Evolutionary conservation across 495 filamentous ascomycete genomes (phyloP), one percentile per base, ranked within the genome.

Genomic region (Penicillium salamii): DNA sequence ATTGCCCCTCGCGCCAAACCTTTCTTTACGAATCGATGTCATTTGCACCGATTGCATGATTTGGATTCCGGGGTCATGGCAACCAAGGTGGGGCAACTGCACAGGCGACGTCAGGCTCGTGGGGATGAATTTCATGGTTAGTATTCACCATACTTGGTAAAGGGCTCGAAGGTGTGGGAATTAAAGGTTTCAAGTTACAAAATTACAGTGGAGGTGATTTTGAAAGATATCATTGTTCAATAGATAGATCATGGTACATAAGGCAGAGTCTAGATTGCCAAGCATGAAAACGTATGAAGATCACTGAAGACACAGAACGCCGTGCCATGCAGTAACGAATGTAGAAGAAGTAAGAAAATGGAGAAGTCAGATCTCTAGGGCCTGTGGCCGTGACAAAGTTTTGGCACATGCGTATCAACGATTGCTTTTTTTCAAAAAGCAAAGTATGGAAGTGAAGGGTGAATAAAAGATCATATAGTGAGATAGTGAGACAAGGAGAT

Each of bases 321-420:
- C 55, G n/a, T 46, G 42, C 55, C 29, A 58, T 54, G 52, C 51
- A 49, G 26, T 34, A 58, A 43, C 29, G 55, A 58, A 32, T 54
- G 54, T 32, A 32, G 12, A 7, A 4, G 20, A 13, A 21, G 17
- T 7, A 21, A 32, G 32, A 20, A 19, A 9, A 23, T 11, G 20
- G 26, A 12, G 20, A 7, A 32, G 19, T 20, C 12, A 24, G 28
- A 46, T 46, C 28, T 51, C 46, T 52, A 33, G 23, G 17, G 17
- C 17, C 24, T 19, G 17, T 14, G 42, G 20, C 20, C 45, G 42
- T 40, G 45, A 53, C 23, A 41, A 49, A 52, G 59, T 62, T 59
- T 62, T 62, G 52, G 51, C 42, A 49, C 8, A 58, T 55, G 45
- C 36, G 42, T 59, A 59, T 62, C 45, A 50, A 58, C 41, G 53